phyloP scores from a whole-genome alignment of 2,329 filamentous ascomycete genomes.

The Exophiala sp. region DNA sequence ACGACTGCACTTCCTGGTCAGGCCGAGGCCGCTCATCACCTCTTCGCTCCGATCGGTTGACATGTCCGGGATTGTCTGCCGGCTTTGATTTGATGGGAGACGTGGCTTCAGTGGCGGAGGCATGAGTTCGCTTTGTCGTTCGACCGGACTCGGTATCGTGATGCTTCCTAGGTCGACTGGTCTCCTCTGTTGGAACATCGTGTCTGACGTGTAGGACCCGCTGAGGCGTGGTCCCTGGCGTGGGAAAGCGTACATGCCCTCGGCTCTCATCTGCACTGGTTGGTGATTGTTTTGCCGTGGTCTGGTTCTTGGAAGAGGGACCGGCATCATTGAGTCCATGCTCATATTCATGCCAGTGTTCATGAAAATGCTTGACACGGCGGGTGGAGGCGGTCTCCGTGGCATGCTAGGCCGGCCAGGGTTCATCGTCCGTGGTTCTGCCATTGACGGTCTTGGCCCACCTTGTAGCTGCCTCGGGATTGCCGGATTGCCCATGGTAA shows the following conservation, averaged over 20 bases:
- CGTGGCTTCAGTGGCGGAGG: slow-evolving; percentile 13
- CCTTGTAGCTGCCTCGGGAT: slow-evolving; percentile 3
- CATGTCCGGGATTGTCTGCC: not conserved
- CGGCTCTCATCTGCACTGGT: slow-evolving; percentile 13
- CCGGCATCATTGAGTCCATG: slow-evolving; percentile 12
- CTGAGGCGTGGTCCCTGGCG: slow-evolving; percentile 6
- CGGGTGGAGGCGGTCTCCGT: slow-evolving; percentile 3
- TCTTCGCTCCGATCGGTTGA: slow-evolving; percentile 1
- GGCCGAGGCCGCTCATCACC: slow-evolving; percentile 9
- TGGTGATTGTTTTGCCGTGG: slow-evolving; percentile 18
- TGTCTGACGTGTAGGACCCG: not conserved
- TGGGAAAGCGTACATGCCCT: slow-evolving; percentile 18
- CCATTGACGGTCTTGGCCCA: slow-evolving; percentile 4
- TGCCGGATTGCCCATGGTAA: slow-evolving; percentile 29
- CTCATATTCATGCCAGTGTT: slow-evolving; percentile 18
- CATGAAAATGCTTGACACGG: slow-evolving; percentile 18
- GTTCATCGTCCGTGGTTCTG: slow-evolving; percentile 8
- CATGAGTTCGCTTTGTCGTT: slow-evolving; percentile 1
- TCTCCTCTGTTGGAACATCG: not conserved
- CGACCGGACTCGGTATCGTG: not conserved
- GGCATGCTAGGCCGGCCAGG: slow-evolving; percentile 13
- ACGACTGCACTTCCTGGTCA: slow-evolving; percentile 26
- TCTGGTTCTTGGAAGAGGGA: slow-evolving; percentile 14
- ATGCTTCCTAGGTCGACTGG: not conserved
- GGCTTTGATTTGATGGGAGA: not conserved